phyloP scores from a whole-genome alignment of 495 filamentous ascomycete genomes.

The Penicillium chermesinum region DNA sequence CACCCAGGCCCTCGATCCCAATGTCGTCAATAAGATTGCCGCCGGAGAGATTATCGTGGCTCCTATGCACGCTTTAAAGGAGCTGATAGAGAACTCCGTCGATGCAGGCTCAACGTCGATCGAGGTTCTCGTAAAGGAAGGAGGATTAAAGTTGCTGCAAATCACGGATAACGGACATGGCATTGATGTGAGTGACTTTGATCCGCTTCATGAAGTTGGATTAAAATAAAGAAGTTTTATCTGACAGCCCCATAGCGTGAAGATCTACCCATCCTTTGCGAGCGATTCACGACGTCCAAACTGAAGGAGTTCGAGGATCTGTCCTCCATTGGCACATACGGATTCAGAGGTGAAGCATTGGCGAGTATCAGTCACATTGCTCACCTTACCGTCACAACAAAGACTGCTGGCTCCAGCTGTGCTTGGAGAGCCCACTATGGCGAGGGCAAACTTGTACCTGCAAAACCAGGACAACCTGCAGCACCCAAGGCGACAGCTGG shows the following conservation, averaged over 20 bases:
- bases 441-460: constrained; percentile 73
- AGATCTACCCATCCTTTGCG: constrained; percentile 89
- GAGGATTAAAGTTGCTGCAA: constrained; percentile 93
- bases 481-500: constrained; percentile 89
- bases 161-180: constrained; percentile 98
- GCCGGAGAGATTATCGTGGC: constrained; percentile 99
- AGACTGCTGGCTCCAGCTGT: constrained; percentile 81
- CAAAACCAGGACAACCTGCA: constrained; percentile 86
- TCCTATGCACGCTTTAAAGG: constrained; percentile 94
- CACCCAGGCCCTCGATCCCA: constrained; percentile 74
- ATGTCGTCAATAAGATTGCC: constrained; percentile 98
- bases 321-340: constrained; percentile 86
- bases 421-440: constrained; percentile 87
- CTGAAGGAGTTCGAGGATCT: constrained; percentile 94
- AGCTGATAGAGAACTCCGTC: constrained; percentile 95
- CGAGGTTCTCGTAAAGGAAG: constrained; percentile 91
- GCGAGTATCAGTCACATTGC: constrained; percentile 99
- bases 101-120: constrained; percentile 91
- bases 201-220: too few relatives aligned
- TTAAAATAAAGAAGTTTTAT: too few relatives aligned
- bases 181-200: constrained; percentile 78
- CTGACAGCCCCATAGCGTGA: constrained; percentile 57
- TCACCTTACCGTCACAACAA: constrained; percentile 91
- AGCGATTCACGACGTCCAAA: constrained; percentile 96
- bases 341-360: constrained; percentile 93